These are phyloP conservation scores for Dendrobium nobile DNA, from an alignment of 106 monocot genomes.

Conservation along the genomic window DNA sequence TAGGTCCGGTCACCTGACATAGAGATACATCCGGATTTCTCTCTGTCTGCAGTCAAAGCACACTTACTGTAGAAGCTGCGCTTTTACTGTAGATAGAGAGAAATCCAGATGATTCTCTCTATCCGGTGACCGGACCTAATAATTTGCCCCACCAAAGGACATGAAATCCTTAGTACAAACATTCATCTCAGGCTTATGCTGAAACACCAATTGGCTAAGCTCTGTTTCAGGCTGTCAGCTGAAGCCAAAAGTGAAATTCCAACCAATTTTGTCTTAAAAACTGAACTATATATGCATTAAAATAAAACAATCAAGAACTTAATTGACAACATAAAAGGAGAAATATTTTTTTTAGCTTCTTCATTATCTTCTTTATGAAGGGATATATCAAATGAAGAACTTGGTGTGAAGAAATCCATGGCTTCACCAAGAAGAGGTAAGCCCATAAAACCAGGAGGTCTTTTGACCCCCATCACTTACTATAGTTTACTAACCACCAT, in stretches of 20 bases:
- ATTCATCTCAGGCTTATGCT: conserved; percentile 22
- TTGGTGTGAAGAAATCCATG: conserved; percentile 31
- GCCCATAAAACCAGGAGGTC: conserved; percentile 32
- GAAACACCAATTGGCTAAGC: conserved; percentile 31
- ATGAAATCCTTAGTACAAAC: conserved; percentile 48
- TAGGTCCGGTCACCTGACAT: too few relatives aligned
- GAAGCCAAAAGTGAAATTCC: conserved; percentile 36
- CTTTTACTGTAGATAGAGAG: too few relatives aligned
- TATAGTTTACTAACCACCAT: too few relatives aligned
- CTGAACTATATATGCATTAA: conserved; percentile 22
- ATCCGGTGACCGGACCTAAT: too few relatives aligned
- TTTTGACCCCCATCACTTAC: too few relatives aligned
- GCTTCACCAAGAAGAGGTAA: conserved; percentile 34
- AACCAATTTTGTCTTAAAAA: conserved; percentile 51
- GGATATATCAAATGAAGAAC: conserved; percentile 29
- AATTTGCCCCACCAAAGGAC: neutral
- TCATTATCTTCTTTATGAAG: conserved; percentile 29
- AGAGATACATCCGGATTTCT: too few relatives aligned
- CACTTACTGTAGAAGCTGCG: too few relatives aligned
- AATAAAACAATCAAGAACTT: neutral
- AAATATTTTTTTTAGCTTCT: conserved; percentile 13
- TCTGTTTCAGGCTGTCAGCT: conserved; percentile 36
- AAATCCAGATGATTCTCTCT: too few relatives aligned
- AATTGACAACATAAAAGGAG: neutral
- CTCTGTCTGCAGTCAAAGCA: too few relatives aligned